phyloP scores from a whole-genome alignment of 495 filamentous ascomycete genomes.

The Coniosporium apollinis region DNA sequence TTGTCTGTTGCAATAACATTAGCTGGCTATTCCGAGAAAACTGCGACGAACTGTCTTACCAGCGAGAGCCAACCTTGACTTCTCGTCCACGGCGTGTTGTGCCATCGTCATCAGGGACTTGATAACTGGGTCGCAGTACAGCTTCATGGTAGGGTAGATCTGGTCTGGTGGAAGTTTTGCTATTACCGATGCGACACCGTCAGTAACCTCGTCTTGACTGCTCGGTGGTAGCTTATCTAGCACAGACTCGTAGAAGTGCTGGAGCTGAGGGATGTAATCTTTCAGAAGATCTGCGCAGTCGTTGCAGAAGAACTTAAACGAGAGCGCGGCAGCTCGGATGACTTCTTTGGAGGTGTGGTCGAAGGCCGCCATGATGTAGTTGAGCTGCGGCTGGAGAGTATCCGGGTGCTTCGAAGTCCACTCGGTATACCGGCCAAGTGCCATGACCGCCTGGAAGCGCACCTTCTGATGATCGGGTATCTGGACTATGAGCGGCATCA shows the following conservation, averaged over 20 bases:
- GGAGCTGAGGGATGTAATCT: constrained; percentile 63
- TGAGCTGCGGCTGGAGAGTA: constrained; percentile 75
- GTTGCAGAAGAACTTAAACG: constrained; percentile 89
- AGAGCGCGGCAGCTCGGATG: constrained; percentile 74
- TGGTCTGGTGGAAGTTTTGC: constrained; percentile 67
- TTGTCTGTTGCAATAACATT: constrained; percentile 40
- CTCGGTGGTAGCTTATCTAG: constrained; percentile 64
- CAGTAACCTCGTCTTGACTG: constrained; percentile 90
- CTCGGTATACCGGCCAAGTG: constrained; percentile 87
- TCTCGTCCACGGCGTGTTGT: constrained; percentile 64
- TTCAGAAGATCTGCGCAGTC: constrained; percentile 80
- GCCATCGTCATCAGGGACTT: constrained; percentile 72
- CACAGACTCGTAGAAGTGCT: constrained; percentile 78
- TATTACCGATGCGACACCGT: constrained; percentile 82
- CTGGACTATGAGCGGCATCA: constrained; percentile 82
- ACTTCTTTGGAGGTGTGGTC: constrained; percentile 72
- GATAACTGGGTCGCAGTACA: constrained; percentile 89
- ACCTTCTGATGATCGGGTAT: constrained; percentile 94
- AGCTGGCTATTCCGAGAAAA: constrained; percentile 9
- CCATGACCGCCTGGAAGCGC: constrained; percentile 93
- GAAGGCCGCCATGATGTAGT: constrained; percentile 88
- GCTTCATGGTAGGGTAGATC: constrained; percentile 66
- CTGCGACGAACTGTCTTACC: constrained; percentile 33
- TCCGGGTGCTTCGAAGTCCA: constrained; percentile 93
- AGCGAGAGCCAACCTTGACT: constrained; percentile 64